Evolutionary conservation across 2,329 filamentous ascomycete genomes (phyloP), one percentile per base, ranked within the genome.

Genomic region (Microsporum audouinii): DNA sequence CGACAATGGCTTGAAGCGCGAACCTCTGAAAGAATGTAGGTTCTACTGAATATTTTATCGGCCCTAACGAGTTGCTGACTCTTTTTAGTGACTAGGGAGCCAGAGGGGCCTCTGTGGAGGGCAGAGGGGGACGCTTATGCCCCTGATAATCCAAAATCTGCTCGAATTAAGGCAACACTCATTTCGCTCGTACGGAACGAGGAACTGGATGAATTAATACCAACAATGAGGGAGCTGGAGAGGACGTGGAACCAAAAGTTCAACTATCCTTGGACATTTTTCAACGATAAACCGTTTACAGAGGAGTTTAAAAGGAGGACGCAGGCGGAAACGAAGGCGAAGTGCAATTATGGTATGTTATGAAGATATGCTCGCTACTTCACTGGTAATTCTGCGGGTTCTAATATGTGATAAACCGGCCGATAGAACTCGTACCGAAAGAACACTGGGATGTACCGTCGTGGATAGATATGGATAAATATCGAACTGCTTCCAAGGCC

Each of bases 231-330:
- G 60, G 92, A 99, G 71, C 81, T 99, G 63, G 94, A 99, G 77
- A 80, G 88, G 66, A 97, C 92, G 0, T 99, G 91, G 91, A 99
- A 99, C 71, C 80, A 84, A 80, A 99, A 99, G 72, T 99, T 97
- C 83, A 99, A 99, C 79, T 99, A 99, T 72, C 94, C 94, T 0
- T 99, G 94, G 90, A 96, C 91, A 6, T 99, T 99, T 74, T 95
- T 99, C 82, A 99, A 99, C 76, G 92, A 99, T 71, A 86, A 89
- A 59, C 89, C 89, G 14, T 99, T 99, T 71, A 86, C 88, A 2
- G 88, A 94, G 14, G 91, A 97, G 69, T 99, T 99, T 79, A 97
- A 95, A 77, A 79, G 78, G 69, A 84, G 82, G 74, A 97, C 91
- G 0, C 80, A 82, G 64, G 89, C 86, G 33, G 86, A 83, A 58